Conservation (phyloP, 108 stramenopile species). For the Tribonema minus region DNA sequence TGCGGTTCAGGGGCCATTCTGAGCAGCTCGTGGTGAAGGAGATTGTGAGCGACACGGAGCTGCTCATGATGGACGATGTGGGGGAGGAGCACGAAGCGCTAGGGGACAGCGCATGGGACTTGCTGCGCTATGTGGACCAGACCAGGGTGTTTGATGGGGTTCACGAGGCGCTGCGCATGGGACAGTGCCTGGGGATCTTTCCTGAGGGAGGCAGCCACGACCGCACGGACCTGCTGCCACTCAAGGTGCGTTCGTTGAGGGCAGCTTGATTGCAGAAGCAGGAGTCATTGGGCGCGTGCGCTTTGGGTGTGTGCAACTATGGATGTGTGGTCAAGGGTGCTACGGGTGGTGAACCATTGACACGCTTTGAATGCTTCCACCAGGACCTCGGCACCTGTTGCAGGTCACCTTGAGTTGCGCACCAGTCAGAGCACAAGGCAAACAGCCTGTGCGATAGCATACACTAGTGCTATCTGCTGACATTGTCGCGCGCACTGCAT, state of each 20-base stretch:
- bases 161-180: constrained; percentile 39
- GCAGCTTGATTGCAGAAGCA: too few species aligned
- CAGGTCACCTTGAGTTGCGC: too few species aligned
- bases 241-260: constrained; percentile 69
- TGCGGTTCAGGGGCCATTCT: constrained; percentile 28
- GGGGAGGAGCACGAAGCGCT: constrained; percentile 27
- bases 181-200: constrained; percentile 74
- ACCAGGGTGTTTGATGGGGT: constrained; percentile 65
- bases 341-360: too few species aligned
- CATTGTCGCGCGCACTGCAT: too few species aligned
- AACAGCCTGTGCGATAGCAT: too few species aligned
- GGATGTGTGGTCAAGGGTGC: too few species aligned
- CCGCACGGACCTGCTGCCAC: constrained; percentile 88
- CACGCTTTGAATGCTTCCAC: too few species aligned
- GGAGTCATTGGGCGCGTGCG: too few species aligned
- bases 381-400: too few species aligned
- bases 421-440: too few species aligned
- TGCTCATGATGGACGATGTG: constrained; percentile 16
- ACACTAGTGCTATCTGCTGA: too few species aligned
- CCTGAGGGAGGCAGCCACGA: constrained; percentile 98
- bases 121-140: constrained; percentile 75
- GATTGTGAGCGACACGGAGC: constrained; percentile 45
- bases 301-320: too few species aligned
- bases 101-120: constrained; percentile 64
- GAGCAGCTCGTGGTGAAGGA: constrained; percentile 31